Percentiles rank a stretch among this genome's conserved stretches.
These are phyloP conservation scores for Chloris gayana DNA, from an alignment of 176 grass and related monocot genomes.

Conservation along the genomic window DNA sequence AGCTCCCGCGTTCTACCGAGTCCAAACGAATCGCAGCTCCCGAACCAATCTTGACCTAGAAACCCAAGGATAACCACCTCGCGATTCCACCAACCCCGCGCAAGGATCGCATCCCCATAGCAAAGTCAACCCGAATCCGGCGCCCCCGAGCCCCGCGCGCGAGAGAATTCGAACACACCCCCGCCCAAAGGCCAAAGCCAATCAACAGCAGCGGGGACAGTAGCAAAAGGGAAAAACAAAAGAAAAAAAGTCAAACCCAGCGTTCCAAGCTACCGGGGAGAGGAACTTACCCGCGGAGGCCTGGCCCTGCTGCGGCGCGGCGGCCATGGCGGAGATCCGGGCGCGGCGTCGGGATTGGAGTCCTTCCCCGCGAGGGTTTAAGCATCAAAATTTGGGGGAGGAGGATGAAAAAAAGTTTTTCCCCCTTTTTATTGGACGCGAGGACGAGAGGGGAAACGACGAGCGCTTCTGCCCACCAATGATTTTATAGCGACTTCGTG, in stretches of 20 bases:
- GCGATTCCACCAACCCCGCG: not conserved
- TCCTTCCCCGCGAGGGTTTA: slow-evolving; percentile 38
- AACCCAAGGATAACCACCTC: not conserved
- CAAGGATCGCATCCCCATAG: not conserved
- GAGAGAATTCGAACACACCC: not conserved
- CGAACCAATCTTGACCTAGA: slow-evolving; percentile 34
- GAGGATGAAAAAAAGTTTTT: not conserved
- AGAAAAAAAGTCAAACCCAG: slow-evolving; percentile 19
- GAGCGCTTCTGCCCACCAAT: slow-evolving; percentile 15
- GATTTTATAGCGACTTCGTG: slow-evolving; percentile 28
- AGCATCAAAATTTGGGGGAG: slow-evolving; percentile 26
- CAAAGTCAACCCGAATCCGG: slow-evolving; percentile 1
- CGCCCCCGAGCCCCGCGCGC: not conserved
- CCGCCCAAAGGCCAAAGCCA: not conserved
- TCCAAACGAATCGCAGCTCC: not conserved
- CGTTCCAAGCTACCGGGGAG: not conserved
- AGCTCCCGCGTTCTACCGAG: not conserved
- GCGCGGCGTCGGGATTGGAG: slow-evolving; percentile 34
- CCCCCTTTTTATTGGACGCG: slow-evolving; percentile 28
- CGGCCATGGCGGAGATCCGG: slow-evolving; percentile 49
- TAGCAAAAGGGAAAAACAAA: not conserved
- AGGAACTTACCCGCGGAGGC: slow-evolving; percentile 22
- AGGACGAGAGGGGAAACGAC: not conserved
- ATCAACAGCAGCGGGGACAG: not conserved
- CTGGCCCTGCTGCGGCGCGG: slow-evolving; percentile 41